Evolutionary conservation across 257 asterid species (phyloP), one percentile per base, ranked within the genome.

Genomic region (Eucommia ulmoides): DNA sequence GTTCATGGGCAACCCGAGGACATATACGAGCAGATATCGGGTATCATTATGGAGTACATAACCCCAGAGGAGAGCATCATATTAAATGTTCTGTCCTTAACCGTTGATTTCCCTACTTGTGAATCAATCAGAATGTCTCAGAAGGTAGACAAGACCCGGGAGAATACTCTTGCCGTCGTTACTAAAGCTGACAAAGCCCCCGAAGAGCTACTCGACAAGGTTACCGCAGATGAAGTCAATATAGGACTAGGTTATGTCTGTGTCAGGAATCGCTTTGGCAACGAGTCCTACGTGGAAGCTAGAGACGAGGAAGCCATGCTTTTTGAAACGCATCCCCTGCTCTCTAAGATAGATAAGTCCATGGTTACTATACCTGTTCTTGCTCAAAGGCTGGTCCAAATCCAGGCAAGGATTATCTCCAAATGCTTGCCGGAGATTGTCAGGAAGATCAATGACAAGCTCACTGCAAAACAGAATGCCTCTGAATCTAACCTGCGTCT

Each of bases 141-240:
- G 52, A 18, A 38, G 0, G 74, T 72, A 10, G 74, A 72, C 25
- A 67, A 56, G 9, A 44, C 58, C 0, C 74, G 74, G 9, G 49
- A 59, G 71, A 72, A 74, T 25, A 72, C 74, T 12, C 72, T 72
- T 0, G 78, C 72, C 0, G 78, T 72, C 0, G 78, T 72, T 0
- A 72, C 74, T 0, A 72, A 72, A 25, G 66, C 64, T 2, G 78
- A 72, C 45, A 64, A 51, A 44, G 44, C 63, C 8, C 74, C 77
- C 1, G 77, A 71, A 20, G 77, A 67, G 0, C 60, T 71, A 2
- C 23, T 72, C 1, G 74, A 72, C 52, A 72, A 71, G 50, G n/a
- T n/a, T n/a, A n/a, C n/a, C n/a, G n/a, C n/a, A n/a, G n/a, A n/a
- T n/a, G n/a, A n/a, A n/a, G n/a, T n/a, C n/a, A n/a, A n/a, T n/a